A percentile compares a stretch with the other conserved stretches of the same genome.
phyloP scores from a whole-genome alignment of 352 stramenopile genomes.

The Elongisporangium anandrum region DNA sequence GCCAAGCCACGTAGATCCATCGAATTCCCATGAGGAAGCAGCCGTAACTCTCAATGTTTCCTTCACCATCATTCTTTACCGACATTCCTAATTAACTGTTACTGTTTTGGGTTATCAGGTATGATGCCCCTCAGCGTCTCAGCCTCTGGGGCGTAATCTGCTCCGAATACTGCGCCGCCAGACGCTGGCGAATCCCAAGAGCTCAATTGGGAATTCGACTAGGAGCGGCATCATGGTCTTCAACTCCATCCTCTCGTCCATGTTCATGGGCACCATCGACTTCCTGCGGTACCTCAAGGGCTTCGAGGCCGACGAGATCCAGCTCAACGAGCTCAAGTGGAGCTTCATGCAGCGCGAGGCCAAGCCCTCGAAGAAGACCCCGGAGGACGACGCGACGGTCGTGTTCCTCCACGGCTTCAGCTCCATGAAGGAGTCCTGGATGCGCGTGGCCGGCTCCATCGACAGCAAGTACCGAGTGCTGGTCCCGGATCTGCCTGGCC shows the following conservation, averaged over 20 bases:
- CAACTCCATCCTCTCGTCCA: slow-evolving; percentile 10
- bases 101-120: no score
- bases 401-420: slow-evolving; percentile 75
- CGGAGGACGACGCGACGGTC: slow-evolving; percentile 30
- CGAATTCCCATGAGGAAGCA: neutral
- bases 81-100: neutral
- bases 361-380: slow-evolving; percentile 1
- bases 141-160: neutral
- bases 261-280: slow-evolving; percentile 41
- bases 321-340: slow-evolving; percentile 58
- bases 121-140: neutral
- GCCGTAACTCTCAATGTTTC: no score
- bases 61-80: neutral
- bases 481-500: slow-evolving; percentile 65
- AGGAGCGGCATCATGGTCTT: slow-evolving; percentile 2
- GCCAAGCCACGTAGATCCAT: no score
- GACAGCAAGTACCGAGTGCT: slow-evolving; percentile 53
- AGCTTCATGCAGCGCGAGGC: slow-evolving; percentile 62
- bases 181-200: neutral
- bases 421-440: slow-evolving; percentile 65
- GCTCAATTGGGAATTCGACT: neutral
- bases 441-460: slow-evolving; percentile 40
- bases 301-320: slow-evolving; percentile 38
- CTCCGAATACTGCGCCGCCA: neutral
- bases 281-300: slow-evolving; percentile 47